Base-by-base conservation (phyloP, 768 basidiomycete species). In the Tulasnella sp. region DNA sequence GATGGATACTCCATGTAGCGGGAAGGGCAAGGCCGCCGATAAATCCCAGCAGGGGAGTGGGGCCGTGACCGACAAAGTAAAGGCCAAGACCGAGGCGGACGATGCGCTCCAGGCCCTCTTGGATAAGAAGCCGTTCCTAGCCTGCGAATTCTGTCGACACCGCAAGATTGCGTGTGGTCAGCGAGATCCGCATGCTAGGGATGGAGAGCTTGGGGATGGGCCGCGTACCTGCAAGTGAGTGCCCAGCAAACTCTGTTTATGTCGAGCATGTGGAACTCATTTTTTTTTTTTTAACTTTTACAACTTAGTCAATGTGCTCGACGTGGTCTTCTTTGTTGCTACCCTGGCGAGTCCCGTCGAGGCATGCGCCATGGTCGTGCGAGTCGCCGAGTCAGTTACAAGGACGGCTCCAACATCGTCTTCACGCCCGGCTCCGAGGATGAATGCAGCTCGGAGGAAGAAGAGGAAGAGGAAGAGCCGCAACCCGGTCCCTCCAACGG, bases 51-150 rank as follows among this genome's bases (percentile, higher is more conserved):
- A 43, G 26, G 34, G 34, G 34, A 15, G 34, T 7, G 34, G 7
- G 5, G 34, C 34, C 7, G 15, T 15, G 34, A 38, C 34, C 7
- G 34, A 38, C 15, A 38, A 38, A 15, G 34, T 15, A 38, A 38
- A 38, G 15, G 34, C 15, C 15, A 38, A 38, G 9, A 21, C 44
- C 2, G 34, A 38, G 34, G 34, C 34, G 34, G 55, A 55, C 38
- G 3, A 38, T 9, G 43, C 43, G 3, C 27, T 43, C 8, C 4
- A 38, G 32, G 26, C 42, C 17, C 27, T 53, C 17, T 23, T 21
- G 3, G 58, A 59, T 29, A 59, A 59, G 47, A 59, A 51, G 50
- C 58, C 58, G 48, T 59, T 59, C 58, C 50, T 59, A 47, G 58
- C 58, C 23, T 59, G 58, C 29, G 58, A 29, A 17, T 59, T 59